Conservation (phyloP, 768 basidiomycete genomes). For the Mrakia frigida region DNA sequence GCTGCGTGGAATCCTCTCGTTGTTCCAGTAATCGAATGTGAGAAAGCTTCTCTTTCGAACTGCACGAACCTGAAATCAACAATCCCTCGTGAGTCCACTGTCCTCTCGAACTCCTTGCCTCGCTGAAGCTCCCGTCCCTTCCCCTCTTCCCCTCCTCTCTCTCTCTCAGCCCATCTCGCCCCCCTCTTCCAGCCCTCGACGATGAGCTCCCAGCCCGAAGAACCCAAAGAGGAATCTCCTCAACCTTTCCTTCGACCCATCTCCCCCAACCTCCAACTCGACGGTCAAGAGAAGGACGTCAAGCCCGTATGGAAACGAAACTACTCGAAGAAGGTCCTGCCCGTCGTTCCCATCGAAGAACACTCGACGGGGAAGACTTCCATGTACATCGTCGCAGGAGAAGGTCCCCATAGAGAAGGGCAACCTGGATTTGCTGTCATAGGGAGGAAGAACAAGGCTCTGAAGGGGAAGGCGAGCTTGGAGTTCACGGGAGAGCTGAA, state of each 20-base stretch:
- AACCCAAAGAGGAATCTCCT: not conserved
- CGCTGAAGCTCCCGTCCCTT: too few species aligned
- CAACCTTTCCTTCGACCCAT: not conserved
- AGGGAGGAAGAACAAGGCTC: not conserved
- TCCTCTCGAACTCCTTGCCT: too few species aligned
- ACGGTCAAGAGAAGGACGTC: not conserved
- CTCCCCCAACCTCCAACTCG: not conserved
- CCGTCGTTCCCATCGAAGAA: not conserved
- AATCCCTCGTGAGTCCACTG: too few species aligned
- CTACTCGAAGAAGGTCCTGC: not conserved
- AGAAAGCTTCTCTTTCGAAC: too few species aligned
- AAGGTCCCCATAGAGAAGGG: conserved; percentile 14
- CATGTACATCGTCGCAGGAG: conserved; percentile 15
- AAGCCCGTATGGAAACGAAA: not conserved
- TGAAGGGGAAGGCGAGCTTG: not conserved
- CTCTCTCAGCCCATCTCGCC: too few species aligned
- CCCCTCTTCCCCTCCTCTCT: too few species aligned
- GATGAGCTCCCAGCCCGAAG: too few species aligned
- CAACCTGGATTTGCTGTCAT: conserved; percentile 14
- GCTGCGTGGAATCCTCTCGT: too few species aligned
- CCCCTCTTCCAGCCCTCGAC: too few species aligned
- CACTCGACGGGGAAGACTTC: not conserved
- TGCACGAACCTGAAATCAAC: too few species aligned
- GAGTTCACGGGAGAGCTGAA: not conserved
- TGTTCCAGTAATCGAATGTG: too few species aligned